Percentiles rank a stretch among this genome's conserved stretches.
Evolutionary conservation across 2,329 filamentous ascomycete genomes (phyloP).

Genomic region (Exserohilum turcica): DNA sequence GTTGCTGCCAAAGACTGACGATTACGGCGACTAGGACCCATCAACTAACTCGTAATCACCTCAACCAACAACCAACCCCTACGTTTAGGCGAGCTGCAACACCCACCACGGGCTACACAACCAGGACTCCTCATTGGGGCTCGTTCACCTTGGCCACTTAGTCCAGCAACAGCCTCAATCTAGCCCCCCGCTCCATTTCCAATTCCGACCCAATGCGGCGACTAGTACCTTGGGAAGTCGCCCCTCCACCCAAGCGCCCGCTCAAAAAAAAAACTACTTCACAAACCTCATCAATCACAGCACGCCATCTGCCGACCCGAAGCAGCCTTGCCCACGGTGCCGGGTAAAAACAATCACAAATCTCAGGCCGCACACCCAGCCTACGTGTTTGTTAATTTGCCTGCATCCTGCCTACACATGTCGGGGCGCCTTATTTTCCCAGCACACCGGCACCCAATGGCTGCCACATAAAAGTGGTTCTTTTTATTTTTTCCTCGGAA

Average conservation of each 20-base stretch:
- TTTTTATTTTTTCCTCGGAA: too few species aligned
- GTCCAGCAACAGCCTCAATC: too few species aligned
- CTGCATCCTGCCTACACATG: neutral
- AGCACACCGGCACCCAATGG: neutral
- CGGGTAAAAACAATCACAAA: conserved; percentile 13
- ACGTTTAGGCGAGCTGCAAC: too few species aligned
- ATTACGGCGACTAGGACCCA: too few species aligned
- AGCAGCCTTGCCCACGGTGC: conserved; percentile 1
- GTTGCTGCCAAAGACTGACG: too few species aligned
- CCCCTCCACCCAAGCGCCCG: conserved; percentile 13
- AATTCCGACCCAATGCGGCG: neutral
- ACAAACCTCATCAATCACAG: conserved; percentile 19
- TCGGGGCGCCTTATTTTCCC: too few species aligned
- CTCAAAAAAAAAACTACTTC: neutral
- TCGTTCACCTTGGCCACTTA: too few species aligned
- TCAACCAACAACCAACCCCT: too few species aligned
- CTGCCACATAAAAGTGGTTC: too few species aligned
- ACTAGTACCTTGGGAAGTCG: neutral
- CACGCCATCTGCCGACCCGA: conserved; percentile 12
- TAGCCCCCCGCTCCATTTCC: neutral
- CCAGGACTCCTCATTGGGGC: too few species aligned
- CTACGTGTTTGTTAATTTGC: conserved; percentile 12
- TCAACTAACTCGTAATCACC: too few species aligned
- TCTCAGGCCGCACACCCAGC: neutral
- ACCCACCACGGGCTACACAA: too few species aligned